Percentiles rank a stretch among this genome's conserved stretches.
Conservation (phyloP, 1,139 yeast genomes). For the Hansenula lynferdii region DNA sequence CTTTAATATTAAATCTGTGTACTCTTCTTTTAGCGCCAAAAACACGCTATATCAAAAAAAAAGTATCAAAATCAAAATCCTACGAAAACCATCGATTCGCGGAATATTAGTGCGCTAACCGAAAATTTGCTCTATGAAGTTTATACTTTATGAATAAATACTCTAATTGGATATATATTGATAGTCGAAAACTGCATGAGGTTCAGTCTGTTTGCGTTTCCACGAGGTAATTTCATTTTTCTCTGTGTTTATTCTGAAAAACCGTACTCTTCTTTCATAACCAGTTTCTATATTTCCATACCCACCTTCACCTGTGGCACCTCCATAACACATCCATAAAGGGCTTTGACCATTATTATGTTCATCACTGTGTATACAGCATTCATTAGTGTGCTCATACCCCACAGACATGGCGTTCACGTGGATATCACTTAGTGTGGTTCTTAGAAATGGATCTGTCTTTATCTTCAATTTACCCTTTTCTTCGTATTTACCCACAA, state of each 20-base stretch:
- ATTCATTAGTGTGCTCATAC: constrained; percentile 53
- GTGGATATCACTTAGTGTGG: constrained; percentile 14
- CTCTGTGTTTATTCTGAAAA: constrained; percentile 37
- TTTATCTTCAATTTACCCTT: constrained; percentile 32
- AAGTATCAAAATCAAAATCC: no score
- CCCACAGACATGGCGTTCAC: constrained; percentile 44
- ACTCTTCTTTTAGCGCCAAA: no score
- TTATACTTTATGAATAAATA: no score
- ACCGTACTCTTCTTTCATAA: constrained; percentile 37
- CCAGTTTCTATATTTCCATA: constrained; percentile 19
- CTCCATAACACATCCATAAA: constrained; percentile 54
- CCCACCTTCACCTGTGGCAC: constrained; percentile 50
- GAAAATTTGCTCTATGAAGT: no score
- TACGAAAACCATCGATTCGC: no score
- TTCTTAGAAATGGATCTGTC: constrained; percentile 25
- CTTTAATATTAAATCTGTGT: neutral
- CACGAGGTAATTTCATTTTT: constrained; percentile 40
- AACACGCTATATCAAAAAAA: no score
- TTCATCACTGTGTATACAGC: constrained; percentile 33
- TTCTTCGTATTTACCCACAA: constrained; percentile 45
- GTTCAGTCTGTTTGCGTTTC: constrained; percentile 43
- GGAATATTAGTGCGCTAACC: no score
- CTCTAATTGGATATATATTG: constrained; percentile 19
- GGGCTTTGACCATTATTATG: constrained; percentile 9
- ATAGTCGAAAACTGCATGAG: constrained; percentile 24